Conservation (phyloP, 2,329 filamentous ascomycete genomes). For the Xylaria sp. region DNA sequence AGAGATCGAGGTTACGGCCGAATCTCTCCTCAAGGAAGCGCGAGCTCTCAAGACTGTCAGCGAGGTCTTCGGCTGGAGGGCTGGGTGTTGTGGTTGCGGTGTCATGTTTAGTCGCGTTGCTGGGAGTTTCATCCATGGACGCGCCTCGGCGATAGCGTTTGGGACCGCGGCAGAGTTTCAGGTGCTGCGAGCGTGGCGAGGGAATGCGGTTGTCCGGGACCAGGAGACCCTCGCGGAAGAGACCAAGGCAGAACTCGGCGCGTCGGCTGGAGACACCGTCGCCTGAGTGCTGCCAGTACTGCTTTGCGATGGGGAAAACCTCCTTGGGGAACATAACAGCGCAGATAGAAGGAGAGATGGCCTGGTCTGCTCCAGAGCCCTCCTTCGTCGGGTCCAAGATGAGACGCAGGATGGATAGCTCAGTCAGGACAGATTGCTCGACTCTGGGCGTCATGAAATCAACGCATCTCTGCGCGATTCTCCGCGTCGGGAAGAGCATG, state of each 20-base stretch:
- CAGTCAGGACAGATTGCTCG: slow-evolving; percentile 43
- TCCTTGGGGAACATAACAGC: slow-evolving; percentile 67
- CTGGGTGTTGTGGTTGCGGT: slow-evolving; percentile 13
- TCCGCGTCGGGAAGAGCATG: slow-evolving; percentile 74
- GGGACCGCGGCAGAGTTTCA: slow-evolving; percentile 61
- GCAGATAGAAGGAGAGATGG: slow-evolving; percentile 56
- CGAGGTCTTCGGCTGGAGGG: slow-evolving; percentile 24
- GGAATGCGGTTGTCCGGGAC: slow-evolving; percentile 28
- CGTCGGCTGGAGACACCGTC: slow-evolving; percentile 88
- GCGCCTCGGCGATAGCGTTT: slow-evolving; percentile 66
- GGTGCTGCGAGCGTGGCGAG: slow-evolving; percentile 27
- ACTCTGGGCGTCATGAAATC: slow-evolving; percentile 64
- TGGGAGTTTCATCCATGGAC: slow-evolving; percentile 35
- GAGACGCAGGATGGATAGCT: slow-evolving; percentile 56
- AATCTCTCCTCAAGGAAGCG: slow-evolving; percentile 92
- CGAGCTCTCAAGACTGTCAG: slow-evolving; percentile 58
- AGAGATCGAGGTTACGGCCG: slow-evolving; percentile 80
- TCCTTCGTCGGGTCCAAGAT: slow-evolving; percentile 54
- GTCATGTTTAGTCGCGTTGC: slow-evolving; percentile 14
- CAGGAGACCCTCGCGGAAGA: slow-evolving; percentile 64
- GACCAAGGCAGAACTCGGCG: slow-evolving; percentile 78
- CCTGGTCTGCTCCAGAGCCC: slow-evolving; percentile 46
- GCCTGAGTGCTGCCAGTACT: slow-evolving; percentile 95
- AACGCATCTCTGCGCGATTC: slow-evolving; percentile 65
- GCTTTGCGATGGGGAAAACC: slow-evolving; percentile 70